A percentile compares a stretch with the other conserved stretches of the same genome.
Conservation (phyloP, 2,329 filamentous ascomycete species). For the Hymenoscyphus scutula region DNA sequence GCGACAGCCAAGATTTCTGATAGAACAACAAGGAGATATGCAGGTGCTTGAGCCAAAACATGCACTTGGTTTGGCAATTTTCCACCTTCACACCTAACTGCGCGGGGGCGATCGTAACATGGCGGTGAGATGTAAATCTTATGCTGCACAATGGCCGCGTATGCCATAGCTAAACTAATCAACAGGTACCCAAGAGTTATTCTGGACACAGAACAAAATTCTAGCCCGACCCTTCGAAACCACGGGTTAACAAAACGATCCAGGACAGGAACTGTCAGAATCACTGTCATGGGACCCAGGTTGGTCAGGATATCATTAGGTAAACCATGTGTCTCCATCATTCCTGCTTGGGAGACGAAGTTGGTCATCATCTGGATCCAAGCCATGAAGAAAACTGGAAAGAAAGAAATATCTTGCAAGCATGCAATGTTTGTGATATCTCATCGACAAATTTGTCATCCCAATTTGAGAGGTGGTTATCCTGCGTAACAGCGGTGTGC, state of each 20-base stretch:
- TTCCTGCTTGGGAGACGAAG: not conserved
- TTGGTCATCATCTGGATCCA: not conserved
- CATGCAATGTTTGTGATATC: not conserved
- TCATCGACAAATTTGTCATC: not conserved
- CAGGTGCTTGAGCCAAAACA: not conserved
- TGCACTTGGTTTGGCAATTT: not conserved
- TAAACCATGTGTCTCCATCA: not conserved
- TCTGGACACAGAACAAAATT: not conserved
- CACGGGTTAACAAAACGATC: not conserved
- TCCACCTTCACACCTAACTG: not conserved
- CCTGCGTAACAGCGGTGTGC: not conserved
- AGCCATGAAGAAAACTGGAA: not conserved
- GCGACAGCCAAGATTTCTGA: not conserved
- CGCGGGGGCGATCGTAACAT: not conserved
- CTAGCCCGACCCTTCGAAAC: not conserved
- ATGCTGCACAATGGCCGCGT: not conserved
- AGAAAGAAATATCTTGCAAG: slow-evolving; percentile 1
- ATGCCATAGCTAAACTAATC: not conserved
- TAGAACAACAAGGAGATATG: not conserved
- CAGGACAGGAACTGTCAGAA: not conserved
- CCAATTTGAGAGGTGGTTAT: not conserved
- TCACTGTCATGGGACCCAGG: not conserved
- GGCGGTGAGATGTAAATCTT: not conserved
- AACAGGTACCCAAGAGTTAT: not conserved
- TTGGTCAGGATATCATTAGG: not conserved